Percentiles rank a stretch among this genome's conserved stretches.
Evolutionary conservation across 116 monocot species (phyloP).

Genomic region (Trichopus zeylanicus): DNA sequence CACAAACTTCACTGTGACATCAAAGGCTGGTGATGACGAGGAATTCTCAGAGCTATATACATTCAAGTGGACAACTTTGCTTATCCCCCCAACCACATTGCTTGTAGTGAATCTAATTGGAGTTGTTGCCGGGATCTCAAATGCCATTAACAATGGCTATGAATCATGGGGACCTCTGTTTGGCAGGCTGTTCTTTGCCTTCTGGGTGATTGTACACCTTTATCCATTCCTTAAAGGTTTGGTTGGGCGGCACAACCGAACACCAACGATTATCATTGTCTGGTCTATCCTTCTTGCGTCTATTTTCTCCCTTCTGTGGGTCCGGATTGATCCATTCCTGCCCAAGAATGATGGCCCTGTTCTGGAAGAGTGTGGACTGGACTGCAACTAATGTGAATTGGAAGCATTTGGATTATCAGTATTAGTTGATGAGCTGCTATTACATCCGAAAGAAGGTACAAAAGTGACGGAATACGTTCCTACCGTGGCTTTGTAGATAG

Average conservation of each 20-base stretch:
- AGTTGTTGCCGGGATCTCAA: conserved; percentile 77
- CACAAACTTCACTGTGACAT: conserved; percentile 83
- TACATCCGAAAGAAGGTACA: neutral
- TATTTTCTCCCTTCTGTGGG: conserved; percentile 87
- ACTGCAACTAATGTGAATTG: conserved; percentile 32
- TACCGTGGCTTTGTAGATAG: conserved; percentile 48
- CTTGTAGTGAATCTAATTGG: conserved; percentile 72
- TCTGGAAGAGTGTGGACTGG: conserved; percentile 68
- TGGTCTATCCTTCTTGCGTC: conserved; percentile 93
- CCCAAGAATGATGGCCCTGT: conserved; percentile 53
- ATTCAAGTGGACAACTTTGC: conserved; percentile 87
- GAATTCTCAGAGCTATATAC: conserved; percentile 73
- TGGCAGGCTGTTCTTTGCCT: conserved; percentile 81
- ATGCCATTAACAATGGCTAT: conserved; percentile 89
- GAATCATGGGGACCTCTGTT: conserved; percentile 92
- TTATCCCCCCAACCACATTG: conserved; percentile 79
- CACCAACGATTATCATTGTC: conserved; percentile 86
- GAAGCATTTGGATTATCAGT: neutral
- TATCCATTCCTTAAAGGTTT: conserved; percentile 94
- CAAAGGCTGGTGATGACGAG: conserved; percentile 71
- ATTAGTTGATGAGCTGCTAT: neutral
- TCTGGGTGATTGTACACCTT: conserved; percentile 92
- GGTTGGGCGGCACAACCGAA: conserved; percentile 74
- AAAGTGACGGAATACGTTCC: neutral
- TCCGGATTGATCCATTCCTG: conserved; percentile 60